Evolutionary conservation across 495 filamentous ascomycete genomes (phyloP).

Genomic region (Aspergillus sclerotioniger): DNA sequence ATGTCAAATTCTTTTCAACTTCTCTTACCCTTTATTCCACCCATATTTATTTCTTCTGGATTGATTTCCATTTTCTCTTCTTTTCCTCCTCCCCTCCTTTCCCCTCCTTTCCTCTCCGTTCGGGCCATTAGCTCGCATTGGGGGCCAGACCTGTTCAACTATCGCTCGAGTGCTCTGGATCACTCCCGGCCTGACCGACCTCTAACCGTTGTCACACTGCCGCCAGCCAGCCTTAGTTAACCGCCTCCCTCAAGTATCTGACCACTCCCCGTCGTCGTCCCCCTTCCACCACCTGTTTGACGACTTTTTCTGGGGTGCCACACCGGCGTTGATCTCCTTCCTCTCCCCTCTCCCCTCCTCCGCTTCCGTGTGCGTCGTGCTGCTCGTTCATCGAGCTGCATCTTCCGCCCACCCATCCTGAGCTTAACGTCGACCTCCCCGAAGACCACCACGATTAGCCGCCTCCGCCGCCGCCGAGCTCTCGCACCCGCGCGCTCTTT

Average conservation of each 20-base stretch:
- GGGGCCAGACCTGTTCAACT: slow-evolving; percentile 20
- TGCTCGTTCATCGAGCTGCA: not conserved
- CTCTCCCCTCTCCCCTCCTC: not conserved
- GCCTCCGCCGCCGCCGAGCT: slow-evolving; percentile 11
- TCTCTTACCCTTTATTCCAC: slow-evolving; percentile 7
- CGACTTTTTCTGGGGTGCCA: not conserved
- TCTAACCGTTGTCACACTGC: slow-evolving; percentile 32
- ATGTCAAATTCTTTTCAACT: slow-evolving; percentile 1
- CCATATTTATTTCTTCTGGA: slow-evolving; percentile 4
- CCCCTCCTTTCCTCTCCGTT: slow-evolving; percentile 16
- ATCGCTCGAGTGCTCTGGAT: slow-evolving; percentile 31
- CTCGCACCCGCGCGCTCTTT: slow-evolving; percentile 11
- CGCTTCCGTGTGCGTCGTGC: not conserved
- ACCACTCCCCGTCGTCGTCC: slow-evolving; percentile 14
- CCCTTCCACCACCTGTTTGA: slow-evolving; percentile 5
- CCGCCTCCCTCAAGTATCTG: slow-evolving; percentile 21
- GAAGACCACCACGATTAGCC: slow-evolving; percentile 12
- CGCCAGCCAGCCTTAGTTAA: slow-evolving; percentile 27
- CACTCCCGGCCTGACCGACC: slow-evolving; percentile 25
- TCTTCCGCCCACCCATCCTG: not conserved
- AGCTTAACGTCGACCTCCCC: slow-evolving; percentile 5
- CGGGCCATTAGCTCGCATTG: slow-evolving; percentile 15
- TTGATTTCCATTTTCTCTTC: slow-evolving; percentile 1
- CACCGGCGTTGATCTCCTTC: slow-evolving; percentile 2
- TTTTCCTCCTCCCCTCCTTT: slow-evolving; percentile 8